Percentiles rank a stretch among this genome's conserved stretches.
These are phyloP conservation scores for Penicillium sp. DNA, from an alignment of 2,329 filamentous ascomycete genomes.

Conservation along the genomic window DNA sequence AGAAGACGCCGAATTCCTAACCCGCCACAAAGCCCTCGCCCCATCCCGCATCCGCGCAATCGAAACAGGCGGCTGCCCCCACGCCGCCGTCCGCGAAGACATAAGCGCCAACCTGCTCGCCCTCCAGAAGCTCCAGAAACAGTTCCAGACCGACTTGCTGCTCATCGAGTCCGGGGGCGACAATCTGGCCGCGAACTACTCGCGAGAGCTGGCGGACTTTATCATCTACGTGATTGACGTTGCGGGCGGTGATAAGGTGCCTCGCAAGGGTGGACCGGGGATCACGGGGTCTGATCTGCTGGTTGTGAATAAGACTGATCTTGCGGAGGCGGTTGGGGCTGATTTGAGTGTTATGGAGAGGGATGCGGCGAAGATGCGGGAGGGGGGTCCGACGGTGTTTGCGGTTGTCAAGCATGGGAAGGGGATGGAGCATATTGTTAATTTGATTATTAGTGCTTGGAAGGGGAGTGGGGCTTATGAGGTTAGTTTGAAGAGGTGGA, in stretches of 20 bases:
- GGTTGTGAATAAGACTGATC: constrained; percentile 94
- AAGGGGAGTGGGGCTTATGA: constrained; percentile 73
- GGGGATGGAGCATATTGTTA: constrained; percentile 79
- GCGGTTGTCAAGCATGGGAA: constrained; percentile 94
- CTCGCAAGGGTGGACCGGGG: constrained; percentile 89
- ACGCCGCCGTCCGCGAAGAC: constrained; percentile 95
- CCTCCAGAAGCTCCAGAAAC: constrained; percentile 78
- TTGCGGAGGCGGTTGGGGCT: constrained; percentile 84
- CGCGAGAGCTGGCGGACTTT: constrained; percentile 87
- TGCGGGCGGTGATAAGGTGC: constrained; percentile 92
- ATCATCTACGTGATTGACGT: constrained; percentile 99
- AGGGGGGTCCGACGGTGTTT: constrained; percentile 92
- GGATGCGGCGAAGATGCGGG: constrained; percentile 89
- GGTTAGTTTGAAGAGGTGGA: constrained; percentile 44
- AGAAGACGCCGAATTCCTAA: constrained; percentile 97
- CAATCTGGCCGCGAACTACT: constrained; percentile 96
- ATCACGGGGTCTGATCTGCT: constrained; percentile 95
- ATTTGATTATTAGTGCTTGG: constrained; percentile 87
- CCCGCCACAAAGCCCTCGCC: constrained; percentile 76
- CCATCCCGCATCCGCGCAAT: constrained; percentile 85
- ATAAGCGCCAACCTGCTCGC: constrained; percentile 91
- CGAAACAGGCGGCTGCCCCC: constrained; percentile 94
- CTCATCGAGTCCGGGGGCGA: constrained; percentile 95
- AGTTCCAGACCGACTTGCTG: constrained; percentile 76
- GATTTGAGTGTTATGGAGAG: constrained; percentile 92